Evolutionary conservation across 257 asterid species (phyloP).

Genomic region (Verbena officinalis): DNA sequence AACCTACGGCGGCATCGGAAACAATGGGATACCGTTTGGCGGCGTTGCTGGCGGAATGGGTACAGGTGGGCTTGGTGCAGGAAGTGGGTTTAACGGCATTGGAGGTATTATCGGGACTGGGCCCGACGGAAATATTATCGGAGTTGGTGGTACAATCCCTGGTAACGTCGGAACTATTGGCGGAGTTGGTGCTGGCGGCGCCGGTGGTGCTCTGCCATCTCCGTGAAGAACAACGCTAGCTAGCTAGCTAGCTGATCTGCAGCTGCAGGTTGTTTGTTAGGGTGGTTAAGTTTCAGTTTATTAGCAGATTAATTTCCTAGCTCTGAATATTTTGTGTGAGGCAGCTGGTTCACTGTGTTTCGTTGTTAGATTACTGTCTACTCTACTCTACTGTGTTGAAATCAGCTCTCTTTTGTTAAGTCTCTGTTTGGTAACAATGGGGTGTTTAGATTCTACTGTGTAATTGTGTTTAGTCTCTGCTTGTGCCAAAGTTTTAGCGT

Average conservation of each 20-base stretch:
- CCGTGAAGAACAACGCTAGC: slow-evolving; percentile 24
- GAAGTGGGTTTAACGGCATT: slow-evolving; percentile 32
- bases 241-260: background rate
- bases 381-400: no score
- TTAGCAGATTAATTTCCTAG: no score
- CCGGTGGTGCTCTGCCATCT: slow-evolving; percentile 28
- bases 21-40: slow-evolving; percentile 47
- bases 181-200: slow-evolving; percentile 31
- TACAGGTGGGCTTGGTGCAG: slow-evolving; percentile 28
- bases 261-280: background rate
- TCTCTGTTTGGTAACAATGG: no score
- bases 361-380: no score
- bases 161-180: slow-evolving; percentile 25
- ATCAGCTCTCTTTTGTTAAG: no score
- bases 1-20: slow-evolving; percentile 42
- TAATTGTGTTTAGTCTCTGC: no score
- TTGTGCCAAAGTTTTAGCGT: no score
- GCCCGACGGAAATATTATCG: slow-evolving; percentile 37
- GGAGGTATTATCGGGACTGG: slow-evolving; percentile 51
- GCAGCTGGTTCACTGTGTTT: no score
- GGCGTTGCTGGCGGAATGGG: slow-evolving; percentile 50
- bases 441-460: no score
- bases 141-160: slow-evolving; percentile 31
- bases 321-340: no score
- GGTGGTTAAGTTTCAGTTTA: background rate